A percentile compares a stretch with the other conserved stretches of the same genome.
Evolutionary conservation across 495 filamentous ascomycete genomes (phyloP).

Genomic region (Delitschia confertaspora): DNA sequence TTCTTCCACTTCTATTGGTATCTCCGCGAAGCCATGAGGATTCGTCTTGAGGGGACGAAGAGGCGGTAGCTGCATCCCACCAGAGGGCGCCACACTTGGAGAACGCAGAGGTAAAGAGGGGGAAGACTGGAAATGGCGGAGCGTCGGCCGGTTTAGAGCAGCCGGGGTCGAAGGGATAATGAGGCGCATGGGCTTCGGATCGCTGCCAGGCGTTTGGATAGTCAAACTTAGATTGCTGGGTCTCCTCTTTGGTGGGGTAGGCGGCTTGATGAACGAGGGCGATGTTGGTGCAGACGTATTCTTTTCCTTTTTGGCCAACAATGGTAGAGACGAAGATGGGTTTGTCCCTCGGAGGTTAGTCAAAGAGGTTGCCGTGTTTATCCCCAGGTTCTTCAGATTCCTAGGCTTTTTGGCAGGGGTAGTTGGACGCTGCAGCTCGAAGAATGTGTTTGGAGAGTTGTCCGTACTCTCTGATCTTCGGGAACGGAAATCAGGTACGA

Average conservation of each 20-base stretch:
- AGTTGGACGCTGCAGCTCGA: conserved; percentile 39
- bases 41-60: conserved; percentile 35
- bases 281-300: conserved; percentile 68
- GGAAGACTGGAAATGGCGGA: conserved; percentile 63
- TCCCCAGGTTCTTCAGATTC: conserved; percentile 88
- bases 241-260: conserved; percentile 59
- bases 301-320: conserved; percentile 38
- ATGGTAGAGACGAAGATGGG: conserved; percentile 39
- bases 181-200: conserved; percentile 28
- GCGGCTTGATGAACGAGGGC: conserved; percentile 69
- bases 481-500: conserved; percentile 24
- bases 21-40: conserved; percentile 30
- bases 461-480: conserved; percentile 17
- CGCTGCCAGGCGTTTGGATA: conserved; percentile 51
- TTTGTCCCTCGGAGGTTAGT: conserved; percentile 43
- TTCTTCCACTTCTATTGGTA: conserved; percentile 26
- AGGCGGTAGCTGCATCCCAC: conserved; percentile 55
- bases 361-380: conserved; percentile 60
- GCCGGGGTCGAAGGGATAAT: conserved; percentile 36
- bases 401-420: conserved; percentile 66
- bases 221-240: conserved; percentile 70
- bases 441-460: conserved; percentile 25
- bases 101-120: conserved; percentile 54
- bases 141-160: conserved; percentile 29
- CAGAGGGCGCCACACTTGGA: conserved; percentile 48